Conservation (phyloP, 768 basidiomycete genomes). For the Serendipita indica region DNA sequence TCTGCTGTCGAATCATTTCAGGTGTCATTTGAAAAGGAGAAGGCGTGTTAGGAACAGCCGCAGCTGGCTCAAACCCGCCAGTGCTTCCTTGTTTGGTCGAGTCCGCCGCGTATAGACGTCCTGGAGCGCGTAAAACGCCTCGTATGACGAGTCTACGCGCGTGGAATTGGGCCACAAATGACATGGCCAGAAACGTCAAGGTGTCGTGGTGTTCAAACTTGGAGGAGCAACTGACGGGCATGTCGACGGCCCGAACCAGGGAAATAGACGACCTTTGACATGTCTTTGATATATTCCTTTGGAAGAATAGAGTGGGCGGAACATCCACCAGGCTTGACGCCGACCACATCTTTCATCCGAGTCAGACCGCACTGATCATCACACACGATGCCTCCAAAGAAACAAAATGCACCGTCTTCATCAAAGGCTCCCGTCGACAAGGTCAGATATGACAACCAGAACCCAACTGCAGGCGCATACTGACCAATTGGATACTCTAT, state of each 20-base stretch:
- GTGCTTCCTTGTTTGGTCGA: neutral
- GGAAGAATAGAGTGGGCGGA: too few relatives aligned
- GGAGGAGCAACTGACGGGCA: too few relatives aligned
- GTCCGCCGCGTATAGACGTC: neutral
- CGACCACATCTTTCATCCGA: neutral
- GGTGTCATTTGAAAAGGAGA: slow-evolving; percentile 3
- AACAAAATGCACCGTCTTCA: slow-evolving; percentile 39
- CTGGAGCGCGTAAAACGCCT: neutral
- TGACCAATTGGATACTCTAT: slow-evolving; percentile 7
- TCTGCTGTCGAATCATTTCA: neutral
- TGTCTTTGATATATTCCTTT: too few relatives aligned
- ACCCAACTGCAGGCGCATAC: neutral
- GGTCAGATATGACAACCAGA: slow-evolving; percentile 38
- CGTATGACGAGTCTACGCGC: neutral
- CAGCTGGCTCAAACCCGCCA: neutral
- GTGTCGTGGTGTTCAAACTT: neutral
- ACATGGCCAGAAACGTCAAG: neutral
- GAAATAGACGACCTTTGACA: too few relatives aligned
- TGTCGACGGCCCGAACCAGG: too few relatives aligned
- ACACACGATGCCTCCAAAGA: slow-evolving; percentile 63
- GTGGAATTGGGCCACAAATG: neutral
- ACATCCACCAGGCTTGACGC: neutral
- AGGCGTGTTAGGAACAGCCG: slow-evolving; percentile 6
- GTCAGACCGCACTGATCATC: neutral
- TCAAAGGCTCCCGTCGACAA: slow-evolving; percentile 73